Base-by-base conservation (phyloP, 2,329 filamentous ascomycete genomes). In the Venturia asperata region DNA sequence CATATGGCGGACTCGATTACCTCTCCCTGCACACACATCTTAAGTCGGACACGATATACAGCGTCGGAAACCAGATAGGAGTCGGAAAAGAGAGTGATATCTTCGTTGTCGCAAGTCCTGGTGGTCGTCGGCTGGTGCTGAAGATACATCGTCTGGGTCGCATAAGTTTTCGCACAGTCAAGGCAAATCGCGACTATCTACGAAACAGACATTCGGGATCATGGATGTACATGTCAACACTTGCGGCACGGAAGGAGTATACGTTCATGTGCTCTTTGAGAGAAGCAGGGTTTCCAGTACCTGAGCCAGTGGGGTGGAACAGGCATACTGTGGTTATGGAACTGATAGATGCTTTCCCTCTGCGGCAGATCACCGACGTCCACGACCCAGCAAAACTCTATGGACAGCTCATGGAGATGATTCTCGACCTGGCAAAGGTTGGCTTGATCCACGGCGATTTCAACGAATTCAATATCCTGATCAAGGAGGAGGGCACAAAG, bases 1-100 rank as follows among this genome's bases (percentile, higher is more conserved):
- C 93, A 7, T 99, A 99, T 75, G 94, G 94, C 71, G 94, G 94
- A 1, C 86, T 97, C 61, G 94, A 99, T 79, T 99, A 99, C 77
- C 87, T 99, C n/a, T 91, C 94, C 19, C 83, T 99, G 64, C 92
- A 97, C 78, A 87, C 91, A 0, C 88, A 97, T 75, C 88, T 92
- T 66, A 89, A 90, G 71, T 83, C 86, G 69, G 88, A 89, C 70
- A 85, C 84, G 65, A 84, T 97, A 49, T 97, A 96, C 83, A 95
- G 90, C 70, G 91, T 97, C 4, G 94, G 94, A 64, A 94, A 89
- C 76, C 90, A 95, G 72, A 91, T 99, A 69, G 94, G 95, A 61
- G 92, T 97, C 3, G 94, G 94, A 64, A 99, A 99, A 76, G 94
- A 99, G 79, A 96, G 91, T 70, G 94, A 99, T 74, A 97, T 99